A percentile compares a stretch with the other conserved stretches of the same genome.
Conservation (phyloP, 768 basidiomycete species). For the Amanita jacksonii region DNA sequence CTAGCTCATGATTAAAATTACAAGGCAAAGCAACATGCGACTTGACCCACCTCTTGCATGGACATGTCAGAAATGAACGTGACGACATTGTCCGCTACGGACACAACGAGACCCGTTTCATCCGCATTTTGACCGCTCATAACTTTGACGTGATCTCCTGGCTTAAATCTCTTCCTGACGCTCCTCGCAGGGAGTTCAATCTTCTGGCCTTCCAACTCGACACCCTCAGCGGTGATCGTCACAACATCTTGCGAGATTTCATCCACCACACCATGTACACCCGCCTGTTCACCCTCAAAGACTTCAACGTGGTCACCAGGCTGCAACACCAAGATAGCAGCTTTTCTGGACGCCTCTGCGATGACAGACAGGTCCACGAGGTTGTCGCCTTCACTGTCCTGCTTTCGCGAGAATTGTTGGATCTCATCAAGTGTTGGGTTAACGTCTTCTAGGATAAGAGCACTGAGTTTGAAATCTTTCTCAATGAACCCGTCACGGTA, state of each 20-base stretch:
- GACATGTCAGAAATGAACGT: conserved; percentile 98
- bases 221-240: conserved; percentile 65
- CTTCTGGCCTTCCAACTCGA: conserved; percentile 81
- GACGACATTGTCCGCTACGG: conserved; percentile 82
- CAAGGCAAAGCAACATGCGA: background rate
- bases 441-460: conserved; percentile 76
- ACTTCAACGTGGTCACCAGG: conserved; percentile 98
- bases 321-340: conserved; percentile 89
- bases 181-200: conserved; percentile 80
- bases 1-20: conserved; percentile 28
- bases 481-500: conserved; percentile 93
- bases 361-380: conserved; percentile 86
- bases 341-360: conserved; percentile 84
- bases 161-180: conserved; percentile 91
- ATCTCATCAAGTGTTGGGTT: conserved; percentile 97
- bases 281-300: conserved; percentile 93
- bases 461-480: conserved; percentile 85
- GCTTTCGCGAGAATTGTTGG: conserved; percentile 73
- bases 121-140: conserved; percentile 92
- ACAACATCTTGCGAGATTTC: conserved; percentile 84
- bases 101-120: conserved; percentile 93
- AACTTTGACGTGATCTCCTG: conserved; percentile 98
- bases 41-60: conserved; percentile 70
- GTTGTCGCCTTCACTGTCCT: conserved; percentile 59
- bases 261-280: conserved; percentile 87